Evolutionary conservation across 2,329 filamentous ascomycete genomes (phyloP).

Genomic region (Talaromyces rugulosus): DNA sequence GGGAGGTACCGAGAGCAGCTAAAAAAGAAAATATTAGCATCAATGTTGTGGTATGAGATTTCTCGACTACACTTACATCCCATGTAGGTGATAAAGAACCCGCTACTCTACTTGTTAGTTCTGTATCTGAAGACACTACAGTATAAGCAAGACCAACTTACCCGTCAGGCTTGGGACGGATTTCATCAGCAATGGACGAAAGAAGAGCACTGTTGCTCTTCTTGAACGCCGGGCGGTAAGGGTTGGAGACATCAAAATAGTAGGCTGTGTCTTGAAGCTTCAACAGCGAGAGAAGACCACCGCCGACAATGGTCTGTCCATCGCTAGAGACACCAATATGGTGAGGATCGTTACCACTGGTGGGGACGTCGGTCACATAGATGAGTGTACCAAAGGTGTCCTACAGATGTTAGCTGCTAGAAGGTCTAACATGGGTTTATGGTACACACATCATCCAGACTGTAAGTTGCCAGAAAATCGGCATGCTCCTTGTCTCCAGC

Average conservation of each 20-base stretch:
- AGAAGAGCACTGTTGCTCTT: conserved; percentile 59
- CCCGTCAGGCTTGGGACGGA: conserved; percentile 60
- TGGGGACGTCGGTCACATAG: conserved; percentile 55
- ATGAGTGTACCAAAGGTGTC: conserved; percentile 60
- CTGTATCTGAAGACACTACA: too few relatives aligned
- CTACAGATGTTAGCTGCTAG: conserved; percentile 23
- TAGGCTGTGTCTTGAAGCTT: conserved; percentile 59
- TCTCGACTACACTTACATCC: conserved; percentile 37
- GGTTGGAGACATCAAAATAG: conserved; percentile 58
- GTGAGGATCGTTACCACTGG: conserved; percentile 58
- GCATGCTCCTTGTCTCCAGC: conserved; percentile 58
- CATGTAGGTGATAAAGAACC: conserved; percentile 62
- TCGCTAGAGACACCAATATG: conserved; percentile 54
- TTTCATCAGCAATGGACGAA: conserved; percentile 58
- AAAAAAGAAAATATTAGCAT: conserved; percentile 12
- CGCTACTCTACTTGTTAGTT: too few relatives aligned
- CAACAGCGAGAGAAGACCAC: conserved; percentile 55
- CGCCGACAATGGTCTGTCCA: conserved; percentile 55
- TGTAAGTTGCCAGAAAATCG: conserved; percentile 57
- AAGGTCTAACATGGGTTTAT: conserved; percentile 1
- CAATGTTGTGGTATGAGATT: background rate
- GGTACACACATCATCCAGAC: conserved; percentile 50
- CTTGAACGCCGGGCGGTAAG: conserved; percentile 55
- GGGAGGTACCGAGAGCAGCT: conserved; percentile 53
- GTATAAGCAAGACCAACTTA: conserved; percentile 16